Percentiles rank a stretch among this genome's conserved stretches.
phyloP scores from a whole-genome alignment of 257 asterid species.

The Paraleonurus japonicus region DNA sequence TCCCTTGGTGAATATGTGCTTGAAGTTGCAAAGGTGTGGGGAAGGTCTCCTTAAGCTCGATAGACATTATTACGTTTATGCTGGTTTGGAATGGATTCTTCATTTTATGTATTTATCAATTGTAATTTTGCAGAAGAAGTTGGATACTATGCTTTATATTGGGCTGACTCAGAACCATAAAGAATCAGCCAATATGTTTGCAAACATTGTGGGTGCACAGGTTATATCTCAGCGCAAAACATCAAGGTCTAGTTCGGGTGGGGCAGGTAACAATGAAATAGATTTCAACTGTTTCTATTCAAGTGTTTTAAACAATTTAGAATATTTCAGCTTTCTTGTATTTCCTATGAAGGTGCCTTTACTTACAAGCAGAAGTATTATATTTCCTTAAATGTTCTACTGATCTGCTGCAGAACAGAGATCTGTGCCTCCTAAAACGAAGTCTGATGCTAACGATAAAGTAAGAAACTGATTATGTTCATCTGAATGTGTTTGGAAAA shows the following conservation, averaged over 20 bases:
- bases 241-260: constrained; percentile 39
- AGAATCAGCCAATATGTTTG: constrained; percentile 91
- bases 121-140: constrained; percentile 80
- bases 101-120: constrained; percentile 25
- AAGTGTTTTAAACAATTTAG: neutral
- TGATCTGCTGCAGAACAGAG: constrained; percentile 55
- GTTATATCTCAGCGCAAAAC: constrained; percentile 66
- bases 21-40: constrained; percentile 83
- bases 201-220: constrained; percentile 90
- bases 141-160: constrained; percentile 84
- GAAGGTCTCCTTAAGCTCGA: constrained; percentile 18
- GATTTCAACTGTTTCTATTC: neutral
- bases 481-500: constrained; percentile 13
- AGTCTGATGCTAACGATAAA: constrained; percentile 39
- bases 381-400: constrained; percentile 27
- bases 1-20: constrained; percentile 81
- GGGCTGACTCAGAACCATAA: constrained; percentile 93
- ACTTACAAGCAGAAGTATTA: neutral
- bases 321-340: constrained; percentile 5
- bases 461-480: constrained; percentile 35
- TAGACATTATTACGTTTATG: constrained; percentile 13
- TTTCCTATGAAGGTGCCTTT: constrained; percentile 4
- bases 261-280: constrained; percentile 29
- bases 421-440: constrained; percentile 28
- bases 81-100: constrained; percentile 6